Conservation (phyloP, 768 basidiomycete genomes). For the Exsudoporus frostii region DNA sequence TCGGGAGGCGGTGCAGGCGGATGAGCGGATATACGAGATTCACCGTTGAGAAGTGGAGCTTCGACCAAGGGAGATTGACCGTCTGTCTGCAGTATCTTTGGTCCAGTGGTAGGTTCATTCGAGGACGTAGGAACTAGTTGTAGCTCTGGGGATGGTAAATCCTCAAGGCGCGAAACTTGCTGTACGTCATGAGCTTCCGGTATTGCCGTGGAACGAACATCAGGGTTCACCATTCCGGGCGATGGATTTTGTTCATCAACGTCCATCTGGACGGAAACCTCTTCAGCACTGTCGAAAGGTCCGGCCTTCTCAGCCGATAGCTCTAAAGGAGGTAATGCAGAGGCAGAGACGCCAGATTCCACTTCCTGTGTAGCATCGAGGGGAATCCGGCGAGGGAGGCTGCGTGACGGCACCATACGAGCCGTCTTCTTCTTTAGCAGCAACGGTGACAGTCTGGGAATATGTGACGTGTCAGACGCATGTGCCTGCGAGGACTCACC, state of each 20-base stretch:
- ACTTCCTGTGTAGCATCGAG: neutral
- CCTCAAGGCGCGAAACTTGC: neutral
- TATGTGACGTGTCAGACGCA: neutral
- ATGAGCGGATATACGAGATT: neutral
- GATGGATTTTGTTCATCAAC: neutral
- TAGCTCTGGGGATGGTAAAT: neutral
- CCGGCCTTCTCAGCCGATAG: neutral
- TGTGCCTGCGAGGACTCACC: neutral
- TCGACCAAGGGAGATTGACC: neutral
- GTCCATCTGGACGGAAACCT: neutral
- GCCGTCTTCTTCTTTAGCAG: slow-evolving; percentile 20
- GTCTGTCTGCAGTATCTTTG: neutral
- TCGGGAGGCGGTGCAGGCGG: neutral
- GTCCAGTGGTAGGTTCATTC: neutral
- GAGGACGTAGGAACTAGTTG: neutral
- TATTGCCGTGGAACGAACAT: neutral
- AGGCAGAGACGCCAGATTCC: neutral
- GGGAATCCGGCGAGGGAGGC: slow-evolving; percentile 19
- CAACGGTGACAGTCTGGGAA: neutral
- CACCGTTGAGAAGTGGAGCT: neutral
- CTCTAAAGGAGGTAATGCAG: neutral
- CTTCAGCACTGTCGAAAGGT: neutral
- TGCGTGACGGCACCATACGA: slow-evolving; percentile 26
- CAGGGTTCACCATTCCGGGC: neutral
- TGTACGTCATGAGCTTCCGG: neutral